phyloP scores from a whole-genome alignment of 2,329 filamentous ascomycete species.

The Paracorniculantispora psalliotae region DNA sequence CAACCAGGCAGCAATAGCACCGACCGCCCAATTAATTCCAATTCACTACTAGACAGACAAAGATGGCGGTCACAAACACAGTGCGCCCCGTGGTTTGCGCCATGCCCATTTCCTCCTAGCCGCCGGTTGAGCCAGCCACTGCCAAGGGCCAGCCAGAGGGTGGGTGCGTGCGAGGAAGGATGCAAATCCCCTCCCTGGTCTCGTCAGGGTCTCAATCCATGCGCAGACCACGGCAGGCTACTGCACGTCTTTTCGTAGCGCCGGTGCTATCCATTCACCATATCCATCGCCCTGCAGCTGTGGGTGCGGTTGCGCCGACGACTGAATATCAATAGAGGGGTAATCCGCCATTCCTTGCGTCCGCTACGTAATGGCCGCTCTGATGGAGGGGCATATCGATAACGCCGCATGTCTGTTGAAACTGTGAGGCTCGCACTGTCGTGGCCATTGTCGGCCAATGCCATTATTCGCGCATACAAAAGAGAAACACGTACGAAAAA shows the following conservation, averaged over 20 bases:
- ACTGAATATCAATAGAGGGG: constrained; percentile 12
- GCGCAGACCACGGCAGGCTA: not conserved
- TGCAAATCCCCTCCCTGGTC: not conserved
- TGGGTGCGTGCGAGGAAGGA: not conserved
- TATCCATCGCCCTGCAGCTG: constrained; percentile 7
- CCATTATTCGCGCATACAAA: not conserved
- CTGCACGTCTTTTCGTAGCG: constrained; percentile 2
- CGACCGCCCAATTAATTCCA: too few species aligned
- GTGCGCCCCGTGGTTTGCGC: not conserved
- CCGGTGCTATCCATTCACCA: too few species aligned
- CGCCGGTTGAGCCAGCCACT: not conserved
- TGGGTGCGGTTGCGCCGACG: constrained; percentile 7
- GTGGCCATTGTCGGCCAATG: not conserved
- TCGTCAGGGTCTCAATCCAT: constrained; percentile 4
- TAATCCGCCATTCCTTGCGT: not conserved
- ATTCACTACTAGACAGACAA: too few species aligned
- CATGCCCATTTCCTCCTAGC: constrained; percentile 3
- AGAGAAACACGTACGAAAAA: too few species aligned
- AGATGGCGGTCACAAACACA: too few species aligned
- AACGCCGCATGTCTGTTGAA: too few species aligned
- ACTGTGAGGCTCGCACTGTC: not conserved
- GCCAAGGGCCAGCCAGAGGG: not conserved
- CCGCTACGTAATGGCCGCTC: not conserved
- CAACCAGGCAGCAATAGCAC: too few species aligned
- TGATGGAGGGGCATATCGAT: constrained; percentile 10